These are phyloP conservation scores for Pseudogymnoascus verrucosus DNA, from an alignment of 2,329 filamentous ascomycete genomes.

Conservation along the genomic window DNA sequence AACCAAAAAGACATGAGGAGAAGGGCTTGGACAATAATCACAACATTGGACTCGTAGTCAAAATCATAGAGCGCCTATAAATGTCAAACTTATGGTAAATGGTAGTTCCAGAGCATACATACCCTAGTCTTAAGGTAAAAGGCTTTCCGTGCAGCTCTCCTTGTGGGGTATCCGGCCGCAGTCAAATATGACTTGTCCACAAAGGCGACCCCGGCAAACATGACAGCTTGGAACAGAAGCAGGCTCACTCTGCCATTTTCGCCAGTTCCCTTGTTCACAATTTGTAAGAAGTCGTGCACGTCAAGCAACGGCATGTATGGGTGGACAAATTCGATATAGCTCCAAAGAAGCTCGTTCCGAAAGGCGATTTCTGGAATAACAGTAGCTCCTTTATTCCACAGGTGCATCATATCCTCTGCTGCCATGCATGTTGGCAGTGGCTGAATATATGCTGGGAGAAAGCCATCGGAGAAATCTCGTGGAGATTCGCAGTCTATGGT, in stretches of 20 bases:
- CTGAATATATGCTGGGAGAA: conserved; percentile 2
- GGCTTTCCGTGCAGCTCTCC: conserved; percentile 71
- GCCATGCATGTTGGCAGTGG: conserved; percentile 1
- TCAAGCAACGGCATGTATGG: conserved; percentile 84
- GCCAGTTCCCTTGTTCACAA: conserved; percentile 57
- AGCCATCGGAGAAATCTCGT: background rate
- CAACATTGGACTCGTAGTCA: conserved; percentile 81
- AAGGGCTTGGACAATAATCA: conserved; percentile 76
- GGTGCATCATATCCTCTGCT: conserved; percentile 43
- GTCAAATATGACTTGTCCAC: conserved; percentile 68
- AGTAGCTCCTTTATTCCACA: conserved; percentile 74
- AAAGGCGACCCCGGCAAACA: conserved; percentile 84
- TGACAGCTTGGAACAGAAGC: conserved; percentile 81
- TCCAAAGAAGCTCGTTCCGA: conserved; percentile 70
- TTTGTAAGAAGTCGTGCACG: conserved; percentile 48
- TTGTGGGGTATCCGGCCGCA: conserved; percentile 65
- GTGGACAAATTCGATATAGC: conserved; percentile 80
- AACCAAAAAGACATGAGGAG: conserved; percentile 94
- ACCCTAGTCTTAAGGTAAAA: conserved; percentile 74
- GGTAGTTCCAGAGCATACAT: background rate
- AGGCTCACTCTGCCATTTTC: conserved; percentile 66
- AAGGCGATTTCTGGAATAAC: conserved; percentile 61
- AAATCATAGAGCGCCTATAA: conserved; percentile 74
- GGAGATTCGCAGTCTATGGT: background rate
- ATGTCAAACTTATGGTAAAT: background rate